Percentiles rank a stretch among this genome's conserved stretches.
phyloP scores from a whole-genome alignment of 306 rosid species.

The Vigna radiata region DNA sequence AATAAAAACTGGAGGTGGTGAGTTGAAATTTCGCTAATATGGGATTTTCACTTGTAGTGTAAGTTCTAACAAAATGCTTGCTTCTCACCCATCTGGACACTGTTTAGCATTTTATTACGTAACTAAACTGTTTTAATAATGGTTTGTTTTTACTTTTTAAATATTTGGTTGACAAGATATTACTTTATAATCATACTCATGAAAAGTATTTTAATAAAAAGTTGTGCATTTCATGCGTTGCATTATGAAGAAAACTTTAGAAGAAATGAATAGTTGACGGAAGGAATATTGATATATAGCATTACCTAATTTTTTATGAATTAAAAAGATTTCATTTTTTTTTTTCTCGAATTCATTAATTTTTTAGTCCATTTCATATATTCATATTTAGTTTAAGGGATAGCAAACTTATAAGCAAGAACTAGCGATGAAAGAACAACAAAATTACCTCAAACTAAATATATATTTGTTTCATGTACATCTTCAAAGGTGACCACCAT shows the following conservation, averaged over 20 bases:
- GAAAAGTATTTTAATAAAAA: neutral
- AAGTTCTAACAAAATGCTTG: neutral
- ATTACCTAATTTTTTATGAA: neutral
- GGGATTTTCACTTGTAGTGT: too few species aligned
- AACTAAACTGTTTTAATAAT: neutral
- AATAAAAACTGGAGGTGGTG: too few species aligned
- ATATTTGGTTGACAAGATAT: neutral
- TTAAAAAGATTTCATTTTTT: neutral
- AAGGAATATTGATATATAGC: too few species aligned
- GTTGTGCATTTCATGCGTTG: neutral
- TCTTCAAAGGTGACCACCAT: slow-evolving; percentile 11
- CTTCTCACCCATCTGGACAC: neutral
- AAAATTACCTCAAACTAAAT: neutral
- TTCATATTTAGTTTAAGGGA: neutral
- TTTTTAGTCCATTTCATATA: neutral
- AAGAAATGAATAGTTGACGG: too few species aligned
- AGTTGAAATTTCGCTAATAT: too few species aligned
- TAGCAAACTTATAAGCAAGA: neutral
- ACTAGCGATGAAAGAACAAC: slow-evolving; percentile 8
- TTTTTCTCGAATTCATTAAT: neutral
- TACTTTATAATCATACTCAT: neutral
- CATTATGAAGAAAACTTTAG: too few species aligned
- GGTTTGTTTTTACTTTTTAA: neutral
- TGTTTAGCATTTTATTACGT: neutral
- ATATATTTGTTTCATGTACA: neutral